Base-by-base conservation (phyloP, 148 eudicot genomes). In the Agrostemma githago region DNA sequence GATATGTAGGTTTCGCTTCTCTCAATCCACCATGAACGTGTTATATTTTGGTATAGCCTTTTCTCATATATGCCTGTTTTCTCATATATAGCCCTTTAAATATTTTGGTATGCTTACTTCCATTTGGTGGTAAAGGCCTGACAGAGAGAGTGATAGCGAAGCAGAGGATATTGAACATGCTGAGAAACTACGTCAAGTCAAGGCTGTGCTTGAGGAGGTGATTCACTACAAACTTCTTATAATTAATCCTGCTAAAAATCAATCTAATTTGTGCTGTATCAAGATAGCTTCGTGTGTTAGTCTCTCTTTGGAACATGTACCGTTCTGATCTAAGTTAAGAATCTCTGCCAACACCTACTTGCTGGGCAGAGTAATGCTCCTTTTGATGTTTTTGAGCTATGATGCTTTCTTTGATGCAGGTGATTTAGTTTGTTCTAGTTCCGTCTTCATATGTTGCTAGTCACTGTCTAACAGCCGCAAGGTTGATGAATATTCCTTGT, bases 191-290 rank as follows among this genome's bases (percentile, higher is more conserved):
- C 97, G 99, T 68, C 99, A 92, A 89, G 99, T 96, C 67, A 96
- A 92, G 85, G 97, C 97, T 44, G 99, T 96, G 68, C 95, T 96
- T 72, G 99, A 96, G 85, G 99, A 96, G 97, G 99, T 96, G 70
- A 71, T 9, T 61, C 15, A n/a, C 44, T 60, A 46, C 64, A 48
- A 60, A 54, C 42, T 61, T 72, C 4, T 66, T 46, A 20, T 48
- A 4, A 11, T 15, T 15, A 12, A 20, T 26, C 53, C 3, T 48
- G 12, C 40, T 58, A 44, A 67, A 53, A 9, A 58, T 5, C 19
- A 51, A 57, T 67, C 46, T 74, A 51, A 51, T 53, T 41, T 65
- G n/a, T 34, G 40, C 19, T 46, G n/a, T 60, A 26, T 15, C 8
- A 46, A 43, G 71, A 68, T 43, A 68, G 57, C 57, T 43, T 68